Evolutionary conservation across 1,139 yeast genomes (phyloP), one percentile per base, ranked within the genome.

Genomic region (Yamadazyma spencermartinsiae): DNA sequence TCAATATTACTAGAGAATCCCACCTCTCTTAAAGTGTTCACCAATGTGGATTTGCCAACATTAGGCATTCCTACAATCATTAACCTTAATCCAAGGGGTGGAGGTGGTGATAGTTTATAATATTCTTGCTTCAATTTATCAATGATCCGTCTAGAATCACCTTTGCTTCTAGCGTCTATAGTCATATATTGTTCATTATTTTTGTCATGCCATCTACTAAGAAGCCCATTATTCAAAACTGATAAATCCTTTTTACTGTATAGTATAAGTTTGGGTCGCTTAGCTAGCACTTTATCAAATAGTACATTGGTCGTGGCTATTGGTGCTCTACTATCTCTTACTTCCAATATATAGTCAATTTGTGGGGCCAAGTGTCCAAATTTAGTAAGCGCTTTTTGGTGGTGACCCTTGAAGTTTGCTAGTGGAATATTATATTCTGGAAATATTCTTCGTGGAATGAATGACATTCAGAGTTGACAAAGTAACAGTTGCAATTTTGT

Each of bases 31-130:
- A 92, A 63, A 0, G 84, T 73, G 55, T 92, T 92, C 10, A 90
- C 83, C 40, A 92, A 63, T 0, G 95, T 85, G n/a, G 96, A 86
- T 59, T 92, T 92, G 1, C 98, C 98, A n/a, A 89, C 96, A 58
- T 92, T 92, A 1, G 98, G 98, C 95, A 92, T 86, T 0, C 98
- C 98, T 9, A 86, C 81, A 35, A 92, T 79, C 69, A 90, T 70
- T 37, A 86, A 60, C 26, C 90, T 64, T 35, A 86, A 65, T 0
- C 98, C 98, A 39, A 89, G 62, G 0, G 97, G 97, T 0, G 95
- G 92, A 1, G 83, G 80, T 0, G 90, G 80, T 5, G 58, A 60
- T 72, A 80, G 68, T 3, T 53, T 46, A 20, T 59, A 46, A 47
- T 75, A 72, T 39, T 67, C 64, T 40, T 69, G 63, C 31, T 68